Conservation (phyloP, 129 eudicot genomes). For the Ambrosia trifida region DNA sequence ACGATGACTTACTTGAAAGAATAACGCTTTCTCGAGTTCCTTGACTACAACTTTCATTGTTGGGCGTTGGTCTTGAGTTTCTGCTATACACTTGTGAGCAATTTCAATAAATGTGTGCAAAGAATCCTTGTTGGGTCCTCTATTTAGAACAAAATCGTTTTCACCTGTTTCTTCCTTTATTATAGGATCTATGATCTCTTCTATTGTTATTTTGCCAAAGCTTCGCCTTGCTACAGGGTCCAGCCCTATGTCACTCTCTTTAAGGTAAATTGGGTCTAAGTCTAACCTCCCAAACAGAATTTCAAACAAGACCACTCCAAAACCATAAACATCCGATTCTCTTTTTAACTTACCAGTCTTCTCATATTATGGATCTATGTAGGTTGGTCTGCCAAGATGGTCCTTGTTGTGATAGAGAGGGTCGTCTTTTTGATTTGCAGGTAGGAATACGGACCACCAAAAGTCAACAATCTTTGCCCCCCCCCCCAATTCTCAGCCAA, state of each 20-base stretch:
- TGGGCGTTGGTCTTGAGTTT: conserved; percentile 4
- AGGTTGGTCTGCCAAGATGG: neutral
- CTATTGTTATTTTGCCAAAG: neutral
- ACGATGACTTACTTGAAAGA: neutral
- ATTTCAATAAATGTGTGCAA: neutral
- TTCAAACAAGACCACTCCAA: conserved; percentile 3
- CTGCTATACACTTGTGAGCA: neutral
- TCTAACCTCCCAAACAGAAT: neutral
- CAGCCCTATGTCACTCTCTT: neutral
- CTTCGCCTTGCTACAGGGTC: neutral
- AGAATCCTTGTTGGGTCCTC: conserved; percentile 4
- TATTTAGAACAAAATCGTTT: neutral
- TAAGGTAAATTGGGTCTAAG: neutral
- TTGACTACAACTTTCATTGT: neutral
- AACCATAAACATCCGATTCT: conserved; percentile 5
- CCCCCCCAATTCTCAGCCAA: neutral
- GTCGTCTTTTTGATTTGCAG: neutral
- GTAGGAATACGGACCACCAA: neutral
- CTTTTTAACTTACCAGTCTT: neutral
- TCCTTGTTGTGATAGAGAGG: neutral
- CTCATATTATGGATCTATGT: neutral
- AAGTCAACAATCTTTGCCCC: neutral
- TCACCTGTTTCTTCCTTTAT: neutral
- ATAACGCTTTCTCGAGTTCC: conserved; percentile 8
- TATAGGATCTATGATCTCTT: neutral